Conservation (phyloP, 2,329 filamentous ascomycete genomes). For the Metarhizium sp. region DNA sequence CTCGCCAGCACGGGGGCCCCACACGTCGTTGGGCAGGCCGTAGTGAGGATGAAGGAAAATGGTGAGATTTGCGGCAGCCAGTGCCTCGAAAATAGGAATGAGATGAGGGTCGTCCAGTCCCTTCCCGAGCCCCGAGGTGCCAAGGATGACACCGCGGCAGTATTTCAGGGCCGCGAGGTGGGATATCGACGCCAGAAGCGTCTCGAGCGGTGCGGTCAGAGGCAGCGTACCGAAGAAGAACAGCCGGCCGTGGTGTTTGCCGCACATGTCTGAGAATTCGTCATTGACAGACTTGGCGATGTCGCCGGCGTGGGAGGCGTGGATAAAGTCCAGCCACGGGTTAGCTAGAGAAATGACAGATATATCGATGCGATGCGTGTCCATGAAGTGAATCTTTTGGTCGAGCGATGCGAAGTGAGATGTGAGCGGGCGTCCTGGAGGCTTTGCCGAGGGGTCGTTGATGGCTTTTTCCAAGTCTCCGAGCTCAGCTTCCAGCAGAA, state of each 20-base stretch:
- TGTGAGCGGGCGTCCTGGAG: slow-evolving; percentile 73
- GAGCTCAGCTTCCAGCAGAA: slow-evolving; percentile 48
- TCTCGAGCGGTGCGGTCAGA: slow-evolving; percentile 54
- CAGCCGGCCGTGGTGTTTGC: slow-evolving; percentile 53
- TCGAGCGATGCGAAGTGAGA: slow-evolving; percentile 72
- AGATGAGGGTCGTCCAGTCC: slow-evolving; percentile 72
- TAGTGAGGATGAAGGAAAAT: slow-evolving; percentile 91
- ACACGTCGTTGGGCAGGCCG: slow-evolving; percentile 71
- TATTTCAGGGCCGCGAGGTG: slow-evolving; percentile 52
- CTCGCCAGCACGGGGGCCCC: slow-evolving; percentile 59
- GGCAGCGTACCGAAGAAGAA: slow-evolving; percentile 81
- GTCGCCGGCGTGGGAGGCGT: slow-evolving; percentile 46
- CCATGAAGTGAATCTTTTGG: slow-evolving; percentile 82
- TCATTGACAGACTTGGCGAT: slow-evolving; percentile 64
- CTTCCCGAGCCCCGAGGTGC: slow-evolving; percentile 69
- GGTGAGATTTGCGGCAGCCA: slow-evolving; percentile 55
- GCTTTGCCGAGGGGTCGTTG: slow-evolving; percentile 43
- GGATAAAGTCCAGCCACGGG: slow-evolving; percentile 85
- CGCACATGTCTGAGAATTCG: slow-evolving; percentile 67
- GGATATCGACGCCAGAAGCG: slow-evolving; percentile 55
- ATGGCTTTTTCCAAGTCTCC: slow-evolving; percentile 38
- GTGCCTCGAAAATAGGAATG: slow-evolving; percentile 60
- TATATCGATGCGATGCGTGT: slow-evolving; percentile 68
- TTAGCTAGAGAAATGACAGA: slow-evolving; percentile 87
- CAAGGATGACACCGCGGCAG: slow-evolving; percentile 80